Base-by-base conservation (phyloP, 176 grass and related monocot genomes). In the Eragrostis nindensis region DNA sequence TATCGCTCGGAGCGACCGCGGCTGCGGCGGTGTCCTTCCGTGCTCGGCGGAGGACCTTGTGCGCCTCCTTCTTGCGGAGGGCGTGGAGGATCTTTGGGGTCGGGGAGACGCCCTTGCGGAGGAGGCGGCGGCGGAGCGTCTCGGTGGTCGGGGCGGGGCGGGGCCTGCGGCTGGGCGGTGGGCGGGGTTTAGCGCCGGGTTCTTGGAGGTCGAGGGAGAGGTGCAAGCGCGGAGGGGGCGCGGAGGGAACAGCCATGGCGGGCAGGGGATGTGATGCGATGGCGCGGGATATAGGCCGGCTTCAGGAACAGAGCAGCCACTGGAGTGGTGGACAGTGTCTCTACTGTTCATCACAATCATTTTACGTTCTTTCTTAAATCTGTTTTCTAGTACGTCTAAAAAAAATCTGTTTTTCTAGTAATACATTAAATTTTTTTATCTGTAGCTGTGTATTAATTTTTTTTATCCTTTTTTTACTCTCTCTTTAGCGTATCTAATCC, bases 61-160 rank as follows among this genome's bases (percentile, higher is more conserved):
- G 92, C 48, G 92, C 80, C 43, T 98, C 95, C 76, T 98, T 98
- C 92, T 91, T 94, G 83, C 85, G 92, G 74, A 94, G 83, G 80
- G 70, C 82, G 74, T 94, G 95, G 49, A 98, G 92, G 60, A 92
- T 91, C 84, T 92, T 98, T 65, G 95, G 95, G 22, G 87, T 98
- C 55, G 92, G 65, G 64, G 78, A 71, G 26, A 94, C 87, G 65
- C 92, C 90, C 74, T 87, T 92, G 52, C 86, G 87, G 65, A 90
- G 83, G 44, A 98, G 90, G 44, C 90, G 87, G 76, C 80, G 80
- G 68, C 80, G 88, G 11, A 94, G 78, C n/a, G 88, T 90, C 47
- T 92, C 90, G 16, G 15, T 80, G 45, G 86, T 81, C 13, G 83
- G 92, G 25, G 76, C 55, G 15, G 73, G 44, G 50, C 73, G 86